These are phyloP conservation scores for Plicaturopsis crispa DNA, from an alignment of 768 basidiomycete species.

Conservation along the genomic window DNA sequence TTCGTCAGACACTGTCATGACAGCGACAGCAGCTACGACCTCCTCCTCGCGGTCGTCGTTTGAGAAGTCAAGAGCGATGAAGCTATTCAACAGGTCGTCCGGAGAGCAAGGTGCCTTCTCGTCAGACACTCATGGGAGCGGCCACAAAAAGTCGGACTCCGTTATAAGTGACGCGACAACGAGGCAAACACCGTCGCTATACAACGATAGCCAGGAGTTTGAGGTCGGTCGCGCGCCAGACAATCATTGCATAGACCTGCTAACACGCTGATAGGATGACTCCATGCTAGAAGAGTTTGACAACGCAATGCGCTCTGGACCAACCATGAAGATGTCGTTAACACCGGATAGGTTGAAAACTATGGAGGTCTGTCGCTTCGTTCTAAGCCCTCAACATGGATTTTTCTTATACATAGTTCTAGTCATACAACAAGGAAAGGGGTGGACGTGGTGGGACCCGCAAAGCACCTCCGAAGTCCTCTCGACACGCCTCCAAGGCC, in stretches of 20 bases:
- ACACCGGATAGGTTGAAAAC: constrained; percentile 90
- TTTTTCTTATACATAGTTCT: constrained; percentile 10
- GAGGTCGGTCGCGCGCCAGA: too few relatives aligned
- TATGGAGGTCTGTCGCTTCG: constrained; percentile 68
- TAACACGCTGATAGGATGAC: too few relatives aligned
- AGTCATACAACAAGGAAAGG: constrained; percentile 76
- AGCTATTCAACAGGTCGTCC: constrained; percentile 43
- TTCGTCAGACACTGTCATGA: constrained; percentile 22
- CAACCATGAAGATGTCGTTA: constrained; percentile 92
- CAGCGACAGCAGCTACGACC: constrained; percentile 12
- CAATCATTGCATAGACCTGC: too few relatives aligned
- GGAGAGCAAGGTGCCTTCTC: constrained; percentile 17
- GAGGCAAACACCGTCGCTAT: too few relatives aligned
- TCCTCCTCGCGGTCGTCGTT: constrained; percentile 44
- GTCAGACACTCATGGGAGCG: constrained; percentile 29
- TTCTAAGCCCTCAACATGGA: too few relatives aligned
- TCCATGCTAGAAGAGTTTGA: constrained; percentile 97
- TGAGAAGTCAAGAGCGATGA: constrained; percentile 56
- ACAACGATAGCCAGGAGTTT: too few relatives aligned
- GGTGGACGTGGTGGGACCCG: constrained; percentile 37
- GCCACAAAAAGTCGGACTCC: constrained; percentile 51
- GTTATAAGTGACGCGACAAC: constrained; percentile 43
- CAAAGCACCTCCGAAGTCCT: constrained; percentile 19
- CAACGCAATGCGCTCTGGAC: constrained; percentile 80
- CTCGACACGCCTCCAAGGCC: constrained; percentile 23